Evolutionary conservation across 2,329 filamentous ascomycete genomes (phyloP).

Genomic region (Penicillium digitatum): DNA sequence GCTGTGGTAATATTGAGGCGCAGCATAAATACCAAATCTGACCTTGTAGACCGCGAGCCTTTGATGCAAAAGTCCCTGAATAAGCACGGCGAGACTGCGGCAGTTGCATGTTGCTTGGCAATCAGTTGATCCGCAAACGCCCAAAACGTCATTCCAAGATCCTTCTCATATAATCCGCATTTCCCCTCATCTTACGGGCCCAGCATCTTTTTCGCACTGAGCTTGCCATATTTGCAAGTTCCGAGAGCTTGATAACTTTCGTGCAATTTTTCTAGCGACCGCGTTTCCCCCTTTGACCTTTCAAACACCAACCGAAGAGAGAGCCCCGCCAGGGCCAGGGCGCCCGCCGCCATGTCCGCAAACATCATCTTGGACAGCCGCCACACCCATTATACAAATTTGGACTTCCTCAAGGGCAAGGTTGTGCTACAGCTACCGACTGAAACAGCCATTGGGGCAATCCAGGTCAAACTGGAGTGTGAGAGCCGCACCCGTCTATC

Average conservation of each 20-base stretch:
- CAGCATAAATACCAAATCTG: slow-evolving; percentile 1
- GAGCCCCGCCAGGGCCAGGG: slow-evolving; percentile 12
- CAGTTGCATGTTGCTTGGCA: slow-evolving; percentile 4
- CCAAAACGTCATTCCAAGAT: slow-evolving; percentile 22
- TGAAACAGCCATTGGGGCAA: slow-evolving; percentile 44
- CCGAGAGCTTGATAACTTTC: neutral
- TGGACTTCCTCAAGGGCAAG: slow-evolving; percentile 46
- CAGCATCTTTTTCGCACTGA: neutral
- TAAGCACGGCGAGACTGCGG: neutral
- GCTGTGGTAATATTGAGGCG: slow-evolving; percentile 12
- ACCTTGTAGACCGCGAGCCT: neutral
- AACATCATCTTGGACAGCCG: slow-evolving; percentile 44
- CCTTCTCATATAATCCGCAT: slow-evolving; percentile 17
- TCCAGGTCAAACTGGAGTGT: slow-evolving; percentile 49
- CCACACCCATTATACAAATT: slow-evolving; percentile 47
- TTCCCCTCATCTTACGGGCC: slow-evolving; percentile 6
- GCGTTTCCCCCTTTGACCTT: neutral
- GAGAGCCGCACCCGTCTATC: slow-evolving; percentile 47
- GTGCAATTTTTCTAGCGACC: neutral
- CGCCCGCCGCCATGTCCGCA: slow-evolving; percentile 43
- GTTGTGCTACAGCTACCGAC: slow-evolving; percentile 42
- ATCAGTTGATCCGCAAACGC: slow-evolving; percentile 15
- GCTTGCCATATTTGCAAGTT: neutral
- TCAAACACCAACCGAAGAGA: neutral
- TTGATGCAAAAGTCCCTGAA: neutral